phyloP scores from a whole-genome alignment of 768 basidiomycete species.

The Leccinum rimulosum region DNA sequence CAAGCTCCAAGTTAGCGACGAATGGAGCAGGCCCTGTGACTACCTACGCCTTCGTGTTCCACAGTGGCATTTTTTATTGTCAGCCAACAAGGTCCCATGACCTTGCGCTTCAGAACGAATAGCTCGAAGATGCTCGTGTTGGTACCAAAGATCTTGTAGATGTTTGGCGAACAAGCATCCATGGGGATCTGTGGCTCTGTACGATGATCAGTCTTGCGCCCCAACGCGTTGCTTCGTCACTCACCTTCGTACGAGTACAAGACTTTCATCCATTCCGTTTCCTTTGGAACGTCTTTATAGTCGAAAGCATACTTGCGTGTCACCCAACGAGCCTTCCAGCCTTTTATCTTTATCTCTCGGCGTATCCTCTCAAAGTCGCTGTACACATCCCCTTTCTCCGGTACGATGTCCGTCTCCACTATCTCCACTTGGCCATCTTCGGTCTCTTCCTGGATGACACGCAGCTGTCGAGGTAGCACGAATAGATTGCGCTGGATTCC shows the following conservation, averaged over 20 bases:
- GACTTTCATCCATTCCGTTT: constrained; percentile 91
- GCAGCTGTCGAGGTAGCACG: constrained; percentile 73
- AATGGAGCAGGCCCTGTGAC: not conserved
- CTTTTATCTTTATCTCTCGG: constrained; percentile 66
- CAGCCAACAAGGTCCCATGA: constrained; percentile 99
- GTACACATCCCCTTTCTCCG: constrained; percentile 69
- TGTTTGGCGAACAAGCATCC: constrained; percentile 76
- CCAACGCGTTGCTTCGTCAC: constrained; percentile 17
- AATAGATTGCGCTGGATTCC: constrained; percentile 89
- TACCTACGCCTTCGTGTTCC: constrained; percentile 74
- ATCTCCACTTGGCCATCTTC: constrained; percentile 35
- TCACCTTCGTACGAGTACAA: constrained; percentile 85
- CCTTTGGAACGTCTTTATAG: constrained; percentile 65
- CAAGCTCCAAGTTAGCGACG: not conserved
- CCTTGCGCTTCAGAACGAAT: constrained; percentile 91
- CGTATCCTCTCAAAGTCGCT: constrained; percentile 81
- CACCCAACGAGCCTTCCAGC: constrained; percentile 82
- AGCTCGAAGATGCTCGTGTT: constrained; percentile 92
- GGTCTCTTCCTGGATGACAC: constrained; percentile 40
- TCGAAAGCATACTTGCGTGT: constrained; percentile 92
- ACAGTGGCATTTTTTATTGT: constrained; percentile 74
- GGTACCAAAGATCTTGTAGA: constrained; percentile 85
- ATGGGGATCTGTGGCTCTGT: constrained; percentile 54
- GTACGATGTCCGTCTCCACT: constrained; percentile 72
- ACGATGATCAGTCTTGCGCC: not conserved